These are phyloP conservation scores for Periconia sp. DNA, from an alignment of 2,329 filamentous ascomycete species.

Conservation along the genomic window DNA sequence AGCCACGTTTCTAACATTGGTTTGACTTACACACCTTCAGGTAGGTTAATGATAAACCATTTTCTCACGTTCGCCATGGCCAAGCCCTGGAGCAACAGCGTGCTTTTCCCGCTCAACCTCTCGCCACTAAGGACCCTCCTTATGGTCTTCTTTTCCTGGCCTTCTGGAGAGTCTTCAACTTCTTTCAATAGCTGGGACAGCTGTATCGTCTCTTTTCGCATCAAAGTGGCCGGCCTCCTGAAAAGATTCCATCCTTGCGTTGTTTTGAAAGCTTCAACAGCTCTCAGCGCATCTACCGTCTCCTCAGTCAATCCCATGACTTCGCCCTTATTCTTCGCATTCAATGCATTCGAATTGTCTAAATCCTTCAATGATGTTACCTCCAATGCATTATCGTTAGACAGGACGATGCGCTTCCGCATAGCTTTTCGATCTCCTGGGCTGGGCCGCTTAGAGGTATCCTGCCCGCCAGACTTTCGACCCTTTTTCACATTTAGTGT, in stretches of 20 bases:
- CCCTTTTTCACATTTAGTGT: conserved; percentile 50
- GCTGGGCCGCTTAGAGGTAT: conserved; percentile 61
- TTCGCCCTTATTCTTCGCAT: conserved; percentile 60
- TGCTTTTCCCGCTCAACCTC: conserved; percentile 82
- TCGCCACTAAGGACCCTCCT: conserved; percentile 75
- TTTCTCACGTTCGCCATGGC: conserved; percentile 79
- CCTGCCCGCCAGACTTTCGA: conserved; percentile 48
- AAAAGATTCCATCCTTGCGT: conserved; percentile 90
- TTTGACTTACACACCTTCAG: conserved; percentile 72
- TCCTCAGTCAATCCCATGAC: conserved; percentile 72
- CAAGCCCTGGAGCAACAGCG: conserved; percentile 83
- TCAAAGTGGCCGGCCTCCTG: conserved; percentile 76
- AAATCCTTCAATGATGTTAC: conserved; percentile 72
- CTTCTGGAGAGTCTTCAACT: conserved; percentile 64
- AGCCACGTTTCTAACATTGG: conserved; percentile 3
- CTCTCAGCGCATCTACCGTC: conserved; percentile 79
- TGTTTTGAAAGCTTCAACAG: conserved; percentile 88
- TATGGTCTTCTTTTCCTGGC: conserved; percentile 59
- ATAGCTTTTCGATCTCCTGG: conserved; percentile 85
- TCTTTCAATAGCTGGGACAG: conserved; percentile 59
- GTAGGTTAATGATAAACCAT: conserved; percentile 89
- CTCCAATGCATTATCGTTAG: conserved; percentile 89
- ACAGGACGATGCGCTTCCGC: conserved; percentile 87
- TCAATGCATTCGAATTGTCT: conserved; percentile 57
- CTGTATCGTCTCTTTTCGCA: conserved; percentile 78